Percentiles rank a stretch among this genome's conserved stretches.
phyloP scores from a whole-genome alignment of 108 stramenopile species.

The Conticribra weissflogii region DNA sequence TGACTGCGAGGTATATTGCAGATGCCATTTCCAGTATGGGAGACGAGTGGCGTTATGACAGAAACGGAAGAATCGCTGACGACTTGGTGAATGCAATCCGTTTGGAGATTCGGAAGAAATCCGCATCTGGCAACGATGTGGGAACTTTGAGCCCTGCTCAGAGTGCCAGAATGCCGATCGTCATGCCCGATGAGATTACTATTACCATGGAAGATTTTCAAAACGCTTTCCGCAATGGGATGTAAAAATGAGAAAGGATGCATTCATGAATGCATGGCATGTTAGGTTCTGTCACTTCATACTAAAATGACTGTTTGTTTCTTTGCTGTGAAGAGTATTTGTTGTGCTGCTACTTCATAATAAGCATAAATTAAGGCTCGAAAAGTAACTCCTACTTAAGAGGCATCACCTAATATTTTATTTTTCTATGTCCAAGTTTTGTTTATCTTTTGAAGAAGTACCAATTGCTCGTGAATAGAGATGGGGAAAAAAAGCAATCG shows the following conservation, averaged over 20 bases:
- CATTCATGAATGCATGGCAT: too few relatives aligned
- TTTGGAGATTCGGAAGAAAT: slow-evolving; percentile 67
- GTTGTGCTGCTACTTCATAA: too few relatives aligned
- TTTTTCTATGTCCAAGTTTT: too few relatives aligned
- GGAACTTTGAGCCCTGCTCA: slow-evolving; percentile 75
- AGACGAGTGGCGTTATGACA: slow-evolving; percentile 82
- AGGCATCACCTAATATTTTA: too few relatives aligned
- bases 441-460: too few relatives aligned
- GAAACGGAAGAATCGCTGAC: slow-evolving; percentile 83
- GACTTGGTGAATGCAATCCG: slow-evolving; percentile 74
- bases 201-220: slow-evolving; percentile 90
- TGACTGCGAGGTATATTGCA: slow-evolving; percentile 74
- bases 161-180: slow-evolving; percentile 71
- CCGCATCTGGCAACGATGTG: slow-evolving; percentile 63
- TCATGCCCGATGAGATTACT: slow-evolving; percentile 78
- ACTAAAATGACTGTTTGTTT: too few relatives aligned
- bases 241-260: slow-evolving; percentile 36
- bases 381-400: too few relatives aligned
- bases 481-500: too few relatives aligned
- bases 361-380: too few relatives aligned
- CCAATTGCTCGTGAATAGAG: too few relatives aligned
- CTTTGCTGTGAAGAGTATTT: too few relatives aligned
- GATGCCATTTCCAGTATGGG: slow-evolving; percentile 81
- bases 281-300: too few relatives aligned
- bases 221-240: slow-evolving; percentile 87